These are phyloP conservation scores for Auricularia sp. DNA, from an alignment of 768 basidiomycete species.

Conservation along the genomic window DNA sequence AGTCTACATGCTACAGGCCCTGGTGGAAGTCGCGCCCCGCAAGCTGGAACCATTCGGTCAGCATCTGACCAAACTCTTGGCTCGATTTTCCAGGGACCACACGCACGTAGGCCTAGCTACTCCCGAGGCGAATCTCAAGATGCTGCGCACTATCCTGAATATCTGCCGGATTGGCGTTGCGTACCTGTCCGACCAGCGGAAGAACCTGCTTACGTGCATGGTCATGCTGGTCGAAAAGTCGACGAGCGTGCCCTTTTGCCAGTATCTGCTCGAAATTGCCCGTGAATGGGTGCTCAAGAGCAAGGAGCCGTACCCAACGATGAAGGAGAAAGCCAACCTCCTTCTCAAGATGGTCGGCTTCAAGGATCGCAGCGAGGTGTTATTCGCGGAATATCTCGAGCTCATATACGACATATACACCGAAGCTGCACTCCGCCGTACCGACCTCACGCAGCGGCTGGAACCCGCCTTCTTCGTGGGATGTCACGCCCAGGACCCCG, in stretches of 20 bases:
- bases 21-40: slow-evolving; percentile 71
- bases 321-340: slow-evolving; percentile 90
- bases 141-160: slow-evolving; percentile 72
- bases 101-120: slow-evolving; percentile 41
- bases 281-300: slow-evolving; percentile 83
- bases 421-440: slow-evolving; percentile 72
- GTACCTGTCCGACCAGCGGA: slow-evolving; percentile 77
- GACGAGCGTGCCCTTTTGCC: slow-evolving; percentile 65
- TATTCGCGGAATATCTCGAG: slow-evolving; percentile 78
- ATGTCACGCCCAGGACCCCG: slow-evolving; percentile 71
- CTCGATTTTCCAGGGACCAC: slow-evolving; percentile 82
- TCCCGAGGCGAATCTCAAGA: slow-evolving; percentile 47
- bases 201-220: slow-evolving; percentile 67
- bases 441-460: slow-evolving; percentile 85
- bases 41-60: slow-evolving; percentile 72
- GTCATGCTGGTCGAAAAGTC: slow-evolving; percentile 84
- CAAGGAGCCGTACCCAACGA: slow-evolving; percentile 78
- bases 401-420: slow-evolving; percentile 93
- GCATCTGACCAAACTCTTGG: slow-evolving; percentile 72
- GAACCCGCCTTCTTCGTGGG: slow-evolving; percentile 92
- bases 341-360: slow-evolving; percentile 81
- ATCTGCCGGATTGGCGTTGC: slow-evolving; percentile 75
- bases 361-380: slow-evolving; percentile 66
- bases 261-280: slow-evolving; percentile 76
- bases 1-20: slow-evolving; percentile 78